Evolutionary conservation across 192 early-diverging fungal species (phyloP).

Genomic region (Linnemannia elongata): DNA sequence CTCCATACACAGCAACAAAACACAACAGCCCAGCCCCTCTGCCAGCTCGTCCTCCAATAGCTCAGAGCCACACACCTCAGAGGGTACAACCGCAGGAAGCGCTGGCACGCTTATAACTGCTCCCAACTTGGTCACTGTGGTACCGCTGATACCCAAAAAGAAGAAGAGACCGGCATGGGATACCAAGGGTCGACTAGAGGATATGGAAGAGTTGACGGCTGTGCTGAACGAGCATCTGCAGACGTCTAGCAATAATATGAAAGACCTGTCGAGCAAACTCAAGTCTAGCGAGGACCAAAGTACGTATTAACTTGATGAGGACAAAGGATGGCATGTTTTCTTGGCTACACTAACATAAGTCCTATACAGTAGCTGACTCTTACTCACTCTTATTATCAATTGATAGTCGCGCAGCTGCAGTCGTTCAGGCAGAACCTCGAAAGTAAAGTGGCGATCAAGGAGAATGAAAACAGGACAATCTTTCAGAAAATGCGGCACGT

Average conservation of each 20-base stretch:
- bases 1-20: background rate
- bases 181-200: conserved; percentile 83
- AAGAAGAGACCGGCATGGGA: conserved; percentile 82
- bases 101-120: background rate
- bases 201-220: conserved; percentile 72
- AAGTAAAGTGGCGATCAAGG: conserved; percentile 70
- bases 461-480: conserved; percentile 69
- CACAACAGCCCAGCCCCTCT: conserved; percentile 15
- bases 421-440: conserved; percentile 66
- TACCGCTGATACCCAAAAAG: conserved; percentile 44
- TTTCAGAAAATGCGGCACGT: conserved; percentile 57
- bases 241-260: conserved; percentile 63
- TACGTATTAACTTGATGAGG: background rate
- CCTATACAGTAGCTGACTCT: conserved; percentile 4
- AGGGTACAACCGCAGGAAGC: background rate
- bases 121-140: background rate
- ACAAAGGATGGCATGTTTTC: background rate
- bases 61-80: background rate
- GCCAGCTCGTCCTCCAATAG: conserved; percentile 21
- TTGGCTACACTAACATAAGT: background rate
- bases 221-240: conserved; percentile 65
- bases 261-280: conserved; percentile 63
- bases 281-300: conserved; percentile 63
- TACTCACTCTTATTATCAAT: background rate
- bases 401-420: conserved; percentile 45